These are phyloP conservation scores for Scalesia atractyloides DNA, from an alignment of 129 eudicot species.

Conservation along the genomic window DNA sequence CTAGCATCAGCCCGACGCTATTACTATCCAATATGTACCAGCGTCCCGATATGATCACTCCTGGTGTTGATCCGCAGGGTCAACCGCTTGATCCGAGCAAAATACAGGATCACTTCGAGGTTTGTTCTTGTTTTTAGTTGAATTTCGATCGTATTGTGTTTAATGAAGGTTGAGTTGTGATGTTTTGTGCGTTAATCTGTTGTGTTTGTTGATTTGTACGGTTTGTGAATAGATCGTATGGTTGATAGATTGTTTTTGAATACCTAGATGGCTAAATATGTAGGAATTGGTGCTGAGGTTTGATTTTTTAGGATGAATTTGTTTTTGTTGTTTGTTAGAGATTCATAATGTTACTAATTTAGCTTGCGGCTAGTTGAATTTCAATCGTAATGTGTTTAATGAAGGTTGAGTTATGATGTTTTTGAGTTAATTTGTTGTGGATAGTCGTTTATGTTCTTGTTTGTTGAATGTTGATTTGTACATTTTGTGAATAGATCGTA, in stretches of 20 bases:
- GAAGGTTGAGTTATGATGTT: not conserved
- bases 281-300: not conserved
- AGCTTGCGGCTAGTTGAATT: not conserved
- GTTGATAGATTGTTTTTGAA: not conserved
- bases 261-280: not conserved
- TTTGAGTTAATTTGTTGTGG: not conserved
- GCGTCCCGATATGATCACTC: conserved; percentile 88
- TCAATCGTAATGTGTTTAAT: not conserved
- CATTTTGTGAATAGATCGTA: not conserved
- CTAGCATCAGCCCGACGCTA: conserved; percentile 81
- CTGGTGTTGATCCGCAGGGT: conserved; percentile 88
- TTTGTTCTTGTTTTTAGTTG: conserved; percentile 13
- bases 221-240: not conserved
- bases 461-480: not conserved
- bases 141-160: not conserved
- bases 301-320: not conserved
- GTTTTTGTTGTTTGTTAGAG: not conserved
- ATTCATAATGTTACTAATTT: not conserved
- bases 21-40: conserved; percentile 90
- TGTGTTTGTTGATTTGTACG: too few species aligned
- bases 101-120: conserved; percentile 89
- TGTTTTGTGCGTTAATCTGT: not conserved
- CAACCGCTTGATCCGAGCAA: conserved; percentile 82
- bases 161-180: not conserved
- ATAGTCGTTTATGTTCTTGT: too few species aligned